A percentile compares a stretch with the other conserved stretches of the same genome.
Evolutionary conservation across 306 rosid genomes (phyloP).

Genomic region (Sindora glabra): DNA sequence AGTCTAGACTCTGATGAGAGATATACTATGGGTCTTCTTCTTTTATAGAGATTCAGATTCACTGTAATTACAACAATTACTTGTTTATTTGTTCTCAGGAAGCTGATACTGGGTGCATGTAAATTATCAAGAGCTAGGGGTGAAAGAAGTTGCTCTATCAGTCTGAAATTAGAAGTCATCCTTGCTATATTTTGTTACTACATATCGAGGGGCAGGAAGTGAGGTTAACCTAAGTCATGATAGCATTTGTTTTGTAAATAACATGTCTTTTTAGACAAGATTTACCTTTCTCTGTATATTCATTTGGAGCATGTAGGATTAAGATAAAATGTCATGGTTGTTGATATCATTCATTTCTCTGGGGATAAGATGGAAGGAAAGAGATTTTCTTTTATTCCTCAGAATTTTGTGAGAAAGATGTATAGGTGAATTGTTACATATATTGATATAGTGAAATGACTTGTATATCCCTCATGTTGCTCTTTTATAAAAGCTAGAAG

Average conservation of each 20-base stretch:
- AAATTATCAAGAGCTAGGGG: neutral
- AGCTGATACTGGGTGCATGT: constrained; percentile 9
- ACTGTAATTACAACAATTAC: too few species aligned
- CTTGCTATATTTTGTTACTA: neutral
- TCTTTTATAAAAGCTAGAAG: too few species aligned
- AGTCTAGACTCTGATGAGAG: too few species aligned
- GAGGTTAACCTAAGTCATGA: constrained; percentile 11
- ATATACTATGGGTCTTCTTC: too few species aligned
- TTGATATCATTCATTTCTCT: constrained; percentile 20
- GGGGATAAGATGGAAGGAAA: constrained; percentile 12
- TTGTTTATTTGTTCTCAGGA: neutral
- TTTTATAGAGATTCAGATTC: too few species aligned
- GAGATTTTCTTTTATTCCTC: neutral
- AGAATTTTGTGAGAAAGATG: constrained; percentile 24
- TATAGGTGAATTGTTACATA: constrained; percentile 6
- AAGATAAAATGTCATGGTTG: constrained; percentile 22
- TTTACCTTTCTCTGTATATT: constrained; percentile 5
- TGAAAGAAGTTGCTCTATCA: neutral
- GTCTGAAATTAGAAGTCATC: neutral
- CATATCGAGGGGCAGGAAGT: constrained; percentile 7
- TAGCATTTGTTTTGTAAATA: constrained; percentile 27
- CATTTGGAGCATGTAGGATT: constrained; percentile 19
- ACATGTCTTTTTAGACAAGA: constrained; percentile 1
- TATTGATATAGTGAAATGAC: neutral
- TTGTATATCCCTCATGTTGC: neutral